Evolutionary conservation across 306 rosid genomes (phyloP), one percentile per base, ranked within the genome.

Genomic region (Casuarina cunninghamiana): DNA sequence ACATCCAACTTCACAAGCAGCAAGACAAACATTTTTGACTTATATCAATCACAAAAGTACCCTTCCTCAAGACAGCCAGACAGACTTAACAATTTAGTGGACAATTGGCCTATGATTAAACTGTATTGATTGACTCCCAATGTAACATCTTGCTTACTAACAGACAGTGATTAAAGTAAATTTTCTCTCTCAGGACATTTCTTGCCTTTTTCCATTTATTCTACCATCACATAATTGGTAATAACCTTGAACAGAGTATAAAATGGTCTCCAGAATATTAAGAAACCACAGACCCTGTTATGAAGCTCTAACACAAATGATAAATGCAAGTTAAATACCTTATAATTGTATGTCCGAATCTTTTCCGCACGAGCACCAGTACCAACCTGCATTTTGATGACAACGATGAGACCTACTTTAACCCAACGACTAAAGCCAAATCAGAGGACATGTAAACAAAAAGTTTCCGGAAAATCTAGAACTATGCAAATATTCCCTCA

Each of bases 301-400:
- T 10, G 4, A 66, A 17, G 13, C 5, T 46, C 55, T 67, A 53
- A 37, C 6, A 53, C 16, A 72, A 8, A 77, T 63, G 43, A 5
- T 60, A 70, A 71, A 68, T 9, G 82, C 70, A 51, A 74, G 69
- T 19, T 39, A 66, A 81, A 53, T 88, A 95, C 99, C 97, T 95
- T 93, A 83, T 65, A 95, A 76, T 95, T 95, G 79, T 93, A 95
- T 2, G 99, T 93, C 74, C 97, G 87, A 41, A 95, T 95, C 86
- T 95, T 95, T 86, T 95, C 99, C 46, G 99, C 84, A 68, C 97
- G 97, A 19, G 97, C 91, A 73, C 99, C 99, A 10, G 99, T 93
- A 53, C 99, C 99, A 46, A 95, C 96, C 99, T 95, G 91, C 78
- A 86, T 69, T 62, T 62, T 54, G 44, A 60, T 71, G 61, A 82